Conservation (phyloP, 176 grass and related monocot genomes). For the Juncus effusus region DNA sequence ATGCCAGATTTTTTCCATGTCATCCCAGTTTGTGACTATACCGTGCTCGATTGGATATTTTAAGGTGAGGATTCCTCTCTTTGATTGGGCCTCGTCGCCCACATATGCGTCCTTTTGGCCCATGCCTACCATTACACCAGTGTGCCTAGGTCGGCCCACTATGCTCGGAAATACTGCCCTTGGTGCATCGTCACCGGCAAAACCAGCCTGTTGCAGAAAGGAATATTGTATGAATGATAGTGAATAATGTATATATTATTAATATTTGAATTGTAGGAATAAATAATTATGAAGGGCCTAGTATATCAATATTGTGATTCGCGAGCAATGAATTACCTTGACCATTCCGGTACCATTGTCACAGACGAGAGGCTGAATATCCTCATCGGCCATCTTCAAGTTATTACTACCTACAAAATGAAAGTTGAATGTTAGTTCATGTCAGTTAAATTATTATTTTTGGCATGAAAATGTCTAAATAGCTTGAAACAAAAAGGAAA, state of each 20-base stretch:
- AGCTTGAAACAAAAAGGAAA: no score
- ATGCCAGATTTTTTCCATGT: slow-evolving; percentile 96
- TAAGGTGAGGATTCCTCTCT: slow-evolving; percentile 77
- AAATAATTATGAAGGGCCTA: no score
- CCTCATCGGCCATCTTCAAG: slow-evolving; percentile 72
- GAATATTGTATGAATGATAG: not conserved
- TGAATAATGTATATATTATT: not conserved
- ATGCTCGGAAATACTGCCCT: slow-evolving; percentile 89
- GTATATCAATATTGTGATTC: no score
- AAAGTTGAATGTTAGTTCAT: not conserved
- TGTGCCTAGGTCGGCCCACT: slow-evolving; percentile 81
- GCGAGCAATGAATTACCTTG: slow-evolving; percentile 39
- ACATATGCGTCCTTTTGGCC: slow-evolving; percentile 92
- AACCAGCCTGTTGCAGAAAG: slow-evolving; percentile 56
- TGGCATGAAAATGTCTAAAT: no score
- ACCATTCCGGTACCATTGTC: slow-evolving; percentile 96
- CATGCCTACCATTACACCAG: slow-evolving; percentile 92
- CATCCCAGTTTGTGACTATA: slow-evolving; percentile 81
- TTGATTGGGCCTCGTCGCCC: slow-evolving; percentile 82
- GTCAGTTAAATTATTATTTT: not conserved
- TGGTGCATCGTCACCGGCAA: slow-evolving; percentile 85
- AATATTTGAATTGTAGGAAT: not conserved
- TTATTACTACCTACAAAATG: slow-evolving; percentile 16
- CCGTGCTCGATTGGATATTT: slow-evolving; percentile 90
- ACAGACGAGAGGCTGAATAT: slow-evolving; percentile 74